Conservation (phyloP, 768 basidiomycete genomes). For the Melanogaster broomeanus region DNA sequence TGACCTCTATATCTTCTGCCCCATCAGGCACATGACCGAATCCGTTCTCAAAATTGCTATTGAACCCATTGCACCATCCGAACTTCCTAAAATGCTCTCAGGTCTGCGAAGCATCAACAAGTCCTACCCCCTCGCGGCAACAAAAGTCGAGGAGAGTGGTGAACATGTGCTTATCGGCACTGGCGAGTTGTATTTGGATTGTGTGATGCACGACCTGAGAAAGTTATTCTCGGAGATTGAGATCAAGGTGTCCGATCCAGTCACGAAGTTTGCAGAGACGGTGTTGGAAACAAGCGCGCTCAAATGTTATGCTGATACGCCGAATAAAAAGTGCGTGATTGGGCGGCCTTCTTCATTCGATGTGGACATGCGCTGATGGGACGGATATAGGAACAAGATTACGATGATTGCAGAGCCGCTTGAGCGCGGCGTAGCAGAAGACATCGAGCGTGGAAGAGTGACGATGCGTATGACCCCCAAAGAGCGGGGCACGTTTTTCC, state of each 20-base stretch:
- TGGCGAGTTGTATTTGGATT: slow-evolving; percentile 95
- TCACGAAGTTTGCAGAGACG: slow-evolving; percentile 97
- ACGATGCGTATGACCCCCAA: slow-evolving; percentile 95
- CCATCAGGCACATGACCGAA: slow-evolving; percentile 95
- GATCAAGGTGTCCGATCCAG: slow-evolving; percentile 99
- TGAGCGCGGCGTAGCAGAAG: slow-evolving; percentile 93
- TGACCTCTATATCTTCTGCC: slow-evolving; percentile 92
- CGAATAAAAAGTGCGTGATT: slow-evolving; percentile 88
- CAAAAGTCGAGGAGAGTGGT: slow-evolving; percentile 97
- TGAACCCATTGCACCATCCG: slow-evolving; percentile 96
- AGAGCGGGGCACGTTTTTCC: slow-evolving; percentile 93
- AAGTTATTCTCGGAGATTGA: slow-evolving; percentile 95
- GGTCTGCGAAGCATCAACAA: slow-evolving; percentile 97
- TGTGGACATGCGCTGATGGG: slow-evolving; percentile 14
- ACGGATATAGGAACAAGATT: slow-evolving; percentile 77
- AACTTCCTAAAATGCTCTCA: slow-evolving; percentile 98
- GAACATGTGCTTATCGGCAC: slow-evolving; percentile 98
- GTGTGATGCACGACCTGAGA: slow-evolving; percentile 94
- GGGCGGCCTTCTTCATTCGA: not conserved
- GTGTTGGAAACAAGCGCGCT: slow-evolving; percentile 96
- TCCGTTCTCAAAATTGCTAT: slow-evolving; percentile 98
- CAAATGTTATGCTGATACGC: slow-evolving; percentile 99
- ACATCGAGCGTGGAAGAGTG: slow-evolving; percentile 91
- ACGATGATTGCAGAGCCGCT: slow-evolving; percentile 99
- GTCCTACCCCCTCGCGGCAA: slow-evolving; percentile 90